These are phyloP conservation scores for Gymnopus androsaceus DNA, from an alignment of 1,284 basidiomycete genomes.

Conservation along the genomic window DNA sequence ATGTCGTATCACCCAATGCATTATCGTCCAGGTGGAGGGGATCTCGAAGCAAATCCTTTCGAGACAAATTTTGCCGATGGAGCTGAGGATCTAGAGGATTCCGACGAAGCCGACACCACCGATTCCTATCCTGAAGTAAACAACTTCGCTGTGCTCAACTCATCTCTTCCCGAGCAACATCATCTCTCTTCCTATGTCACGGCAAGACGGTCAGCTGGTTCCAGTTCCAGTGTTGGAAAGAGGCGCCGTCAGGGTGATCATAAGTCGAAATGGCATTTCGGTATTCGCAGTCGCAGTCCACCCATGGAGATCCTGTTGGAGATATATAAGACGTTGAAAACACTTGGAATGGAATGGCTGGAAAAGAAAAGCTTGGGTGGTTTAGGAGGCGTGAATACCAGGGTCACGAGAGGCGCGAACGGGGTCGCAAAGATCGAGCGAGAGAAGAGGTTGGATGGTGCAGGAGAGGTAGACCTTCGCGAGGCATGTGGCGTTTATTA, in stretches of 20 bases:
- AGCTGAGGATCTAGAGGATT: constrained; percentile 55
- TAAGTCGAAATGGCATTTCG: constrained; percentile 94
- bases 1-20: constrained; percentile 60
- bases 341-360: constrained; percentile 98
- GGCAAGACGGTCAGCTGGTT: constrained; percentile 51
- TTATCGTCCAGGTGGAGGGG: constrained; percentile 53
- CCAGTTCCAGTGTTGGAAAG: constrained; percentile 6
- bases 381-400: constrained; percentile 21
- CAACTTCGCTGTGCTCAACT: constrained; percentile 84
- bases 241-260: constrained; percentile 35
- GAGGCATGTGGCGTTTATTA: constrained; percentile 83
- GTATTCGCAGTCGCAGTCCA: constrained; percentile 91
- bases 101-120: constrained; percentile 56
- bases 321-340: constrained; percentile 91
- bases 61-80: constrained; percentile 75
- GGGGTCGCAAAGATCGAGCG: constrained; percentile 51
- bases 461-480: constrained; percentile 63
- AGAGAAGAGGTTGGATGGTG: constrained; percentile 64
- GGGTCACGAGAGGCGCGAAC: constrained; percentile 37
- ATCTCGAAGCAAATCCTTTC: constrained; percentile 73
- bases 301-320: constrained; percentile 99
- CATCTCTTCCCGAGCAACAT: constrained; percentile 63
- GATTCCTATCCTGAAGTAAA: constrained; percentile 53
- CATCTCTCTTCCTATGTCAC: constrained; percentile 59
- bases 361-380: constrained; percentile 76